Percentiles rank a stretch among this genome's conserved stretches.
These are phyloP conservation scores for Neolentinus lepideus DNA, from an alignment of 1,284 basidiomycete species.

Conservation along the genomic window DNA sequence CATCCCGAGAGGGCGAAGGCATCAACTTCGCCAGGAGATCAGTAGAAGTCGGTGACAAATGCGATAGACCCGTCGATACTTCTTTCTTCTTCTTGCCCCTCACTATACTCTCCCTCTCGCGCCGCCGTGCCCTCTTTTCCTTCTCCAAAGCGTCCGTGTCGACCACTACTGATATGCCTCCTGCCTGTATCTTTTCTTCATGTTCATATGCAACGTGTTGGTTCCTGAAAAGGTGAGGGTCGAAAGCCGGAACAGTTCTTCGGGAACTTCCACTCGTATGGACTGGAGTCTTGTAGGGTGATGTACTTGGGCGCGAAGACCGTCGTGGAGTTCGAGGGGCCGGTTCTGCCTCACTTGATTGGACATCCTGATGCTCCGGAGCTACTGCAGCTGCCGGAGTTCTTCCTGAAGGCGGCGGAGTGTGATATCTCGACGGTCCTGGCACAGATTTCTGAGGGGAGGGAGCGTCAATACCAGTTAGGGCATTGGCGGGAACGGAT, in stretches of 20 bases:
- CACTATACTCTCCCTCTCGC: conserved; percentile 2
- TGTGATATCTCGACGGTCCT: too few species aligned
- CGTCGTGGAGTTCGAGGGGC: background rate
- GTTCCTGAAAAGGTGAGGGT: too few species aligned
- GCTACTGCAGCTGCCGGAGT: too few species aligned
- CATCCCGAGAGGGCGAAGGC: background rate
- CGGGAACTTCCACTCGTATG: background rate
- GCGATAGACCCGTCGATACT: conserved; percentile 14
- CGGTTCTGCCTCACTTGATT: background rate
- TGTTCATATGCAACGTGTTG: background rate
- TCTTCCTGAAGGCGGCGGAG: too few species aligned
- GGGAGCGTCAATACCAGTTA: too few species aligned
- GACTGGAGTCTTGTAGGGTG: background rate
- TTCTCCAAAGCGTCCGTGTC: background rate
- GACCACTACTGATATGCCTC: background rate
- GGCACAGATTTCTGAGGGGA: too few species aligned
- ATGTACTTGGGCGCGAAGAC: background rate
- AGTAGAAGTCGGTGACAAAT: conserved; percentile 29
- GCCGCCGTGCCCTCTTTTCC: background rate
- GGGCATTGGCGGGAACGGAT: too few species aligned
- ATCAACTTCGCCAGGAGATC: conserved; percentile 23
- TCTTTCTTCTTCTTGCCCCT: conserved; percentile 6
- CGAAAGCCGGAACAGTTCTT: background rate
- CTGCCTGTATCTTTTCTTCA: background rate
- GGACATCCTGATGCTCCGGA: too few species aligned